Percentiles rank a stretch among this genome's conserved stretches.
Evolutionary conservation across 1,284 basidiomycete genomes (phyloP).

Genomic region (Apiotrichum sp.): DNA sequence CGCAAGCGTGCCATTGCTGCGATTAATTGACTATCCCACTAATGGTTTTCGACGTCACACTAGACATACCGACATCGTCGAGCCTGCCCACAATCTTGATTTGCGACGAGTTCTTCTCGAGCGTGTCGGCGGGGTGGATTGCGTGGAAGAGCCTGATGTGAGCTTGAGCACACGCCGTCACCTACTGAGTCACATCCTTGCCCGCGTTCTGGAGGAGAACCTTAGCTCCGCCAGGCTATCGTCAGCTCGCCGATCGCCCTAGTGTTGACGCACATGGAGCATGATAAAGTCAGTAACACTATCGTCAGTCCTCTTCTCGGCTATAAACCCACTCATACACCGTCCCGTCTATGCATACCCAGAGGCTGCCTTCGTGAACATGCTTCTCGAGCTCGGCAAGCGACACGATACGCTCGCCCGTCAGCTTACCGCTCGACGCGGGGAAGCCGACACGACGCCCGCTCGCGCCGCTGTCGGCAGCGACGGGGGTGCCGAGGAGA

Average conservation of each 20-base stretch:
- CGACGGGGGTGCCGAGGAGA: background rate
- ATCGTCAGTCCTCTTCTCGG: conserved; percentile 6
- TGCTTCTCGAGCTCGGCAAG: conserved; percentile 28
- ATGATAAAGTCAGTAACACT: conserved; percentile 28
- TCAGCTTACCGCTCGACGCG: background rate
- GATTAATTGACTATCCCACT: background rate
- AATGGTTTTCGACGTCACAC: too few species aligned
- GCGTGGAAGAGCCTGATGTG: conserved; percentile 18
- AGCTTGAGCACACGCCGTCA: conserved; percentile 3
- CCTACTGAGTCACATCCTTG: conserved; percentile 27
- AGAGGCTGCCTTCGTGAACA: conserved; percentile 19
- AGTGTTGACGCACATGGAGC: conserved; percentile 13
- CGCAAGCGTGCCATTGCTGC: background rate
- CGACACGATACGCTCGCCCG: conserved; percentile 6
- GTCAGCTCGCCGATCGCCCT: background rate
- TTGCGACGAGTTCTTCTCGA: conserved; percentile 20
- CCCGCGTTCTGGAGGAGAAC: conserved; percentile 32
- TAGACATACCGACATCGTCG: conserved; percentile 19
- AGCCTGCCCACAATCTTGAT: conserved; percentile 22
- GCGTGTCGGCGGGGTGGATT: conserved; percentile 23
- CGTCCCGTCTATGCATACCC: conserved; percentile 33
- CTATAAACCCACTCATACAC: conserved; percentile 31
- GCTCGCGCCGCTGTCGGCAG: background rate
- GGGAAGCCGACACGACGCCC: background rate
- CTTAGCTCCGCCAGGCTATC: conserved; percentile 30